Evolutionary conservation across 306 rosid genomes (phyloP), one percentile per base, ranked within the genome.

Genomic region (Aeschynomene evenia): DNA sequence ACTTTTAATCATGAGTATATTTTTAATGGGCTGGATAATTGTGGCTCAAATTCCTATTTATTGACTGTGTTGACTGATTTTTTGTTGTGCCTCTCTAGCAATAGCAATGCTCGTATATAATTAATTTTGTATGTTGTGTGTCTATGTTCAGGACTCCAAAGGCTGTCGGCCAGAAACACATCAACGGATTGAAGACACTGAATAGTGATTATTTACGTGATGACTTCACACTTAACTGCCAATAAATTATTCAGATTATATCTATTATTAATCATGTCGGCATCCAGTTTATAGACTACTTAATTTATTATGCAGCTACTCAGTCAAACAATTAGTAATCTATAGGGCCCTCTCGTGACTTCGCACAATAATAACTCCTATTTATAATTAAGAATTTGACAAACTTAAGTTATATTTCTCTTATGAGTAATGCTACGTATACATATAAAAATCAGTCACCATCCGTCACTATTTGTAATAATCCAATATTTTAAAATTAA

Each of bases 181-280:
- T 24, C 9, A 68, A 72, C 23, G 5, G 60, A n/a, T n/a, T 10
- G 37, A 21, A 14, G 1, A 40, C n/a, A 20, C 46, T 21, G 1
- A 28, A 4, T 1, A 28, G 31, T 28, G 14, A 55, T 45, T 68
- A 43, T 34, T 19, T 28, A 18, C n/a, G n/a, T n/a, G 18, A 13
- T 33, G 6, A 8, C 63, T 48, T 22, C 28, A 11, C 33, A 16
- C 48, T 18, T 26, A 49, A 6, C 59, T 20, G 48, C 34, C 65
- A n/a, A 66, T 51, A 15, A 7, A 66, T 37, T 49, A 58, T 49
- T 60, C 39, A 3, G 13, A 23, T 22, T 21, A 10, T 65, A 18
- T 34, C 39, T 34, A 4, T 18, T 54, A 31, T 19, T 15, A 20
- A 26, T 31, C 6, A 21, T 58, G 80, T 81, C 84, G 56, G 57